These are phyloP conservation scores for Dryas octopetala DNA, from an alignment of 306 rosid genomes.

Conservation along the genomic window DNA sequence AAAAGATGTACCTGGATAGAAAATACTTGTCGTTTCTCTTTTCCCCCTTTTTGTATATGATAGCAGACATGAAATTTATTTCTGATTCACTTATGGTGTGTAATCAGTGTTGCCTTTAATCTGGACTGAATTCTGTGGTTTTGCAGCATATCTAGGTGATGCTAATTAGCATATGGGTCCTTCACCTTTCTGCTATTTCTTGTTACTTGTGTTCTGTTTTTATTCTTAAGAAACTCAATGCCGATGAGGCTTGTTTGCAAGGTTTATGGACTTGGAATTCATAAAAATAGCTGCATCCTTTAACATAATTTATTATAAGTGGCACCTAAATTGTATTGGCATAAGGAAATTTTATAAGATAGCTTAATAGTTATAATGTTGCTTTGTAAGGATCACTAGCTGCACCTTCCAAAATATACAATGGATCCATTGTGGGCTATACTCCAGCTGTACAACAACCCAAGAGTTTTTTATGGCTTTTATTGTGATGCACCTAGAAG, in stretches of 20 bases:
- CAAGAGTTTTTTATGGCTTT: not conserved
- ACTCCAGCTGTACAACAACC: not conserved
- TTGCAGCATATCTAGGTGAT: not conserved
- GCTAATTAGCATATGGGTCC: not conserved
- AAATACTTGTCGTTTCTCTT: slow-evolving; percentile 5
- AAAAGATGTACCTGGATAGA: slow-evolving; percentile 37
- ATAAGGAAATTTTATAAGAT: not conserved
- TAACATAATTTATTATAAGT: not conserved
- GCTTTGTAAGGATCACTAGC: not conserved
- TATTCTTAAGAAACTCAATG: not conserved
- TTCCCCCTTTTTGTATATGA: slow-evolving; percentile 23
- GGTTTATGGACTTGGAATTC: not conserved
- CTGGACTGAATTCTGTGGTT: not conserved
- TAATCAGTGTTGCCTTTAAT: slow-evolving; percentile 10
- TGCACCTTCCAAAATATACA: not conserved
- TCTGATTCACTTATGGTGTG: slow-evolving; percentile 26
- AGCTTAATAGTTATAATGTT: not conserved
- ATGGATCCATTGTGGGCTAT: not conserved
- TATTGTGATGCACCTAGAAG: not conserved
- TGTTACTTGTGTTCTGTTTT: not conserved
- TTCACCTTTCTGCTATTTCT: not conserved
- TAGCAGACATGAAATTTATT: slow-evolving; percentile 9
- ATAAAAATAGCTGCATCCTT: not conserved
- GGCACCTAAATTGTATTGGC: not conserved
- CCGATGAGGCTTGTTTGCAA: not conserved